phyloP scores from a whole-genome alignment of 1,284 basidiomycete genomes.

The Golubevia sp. region DNA sequence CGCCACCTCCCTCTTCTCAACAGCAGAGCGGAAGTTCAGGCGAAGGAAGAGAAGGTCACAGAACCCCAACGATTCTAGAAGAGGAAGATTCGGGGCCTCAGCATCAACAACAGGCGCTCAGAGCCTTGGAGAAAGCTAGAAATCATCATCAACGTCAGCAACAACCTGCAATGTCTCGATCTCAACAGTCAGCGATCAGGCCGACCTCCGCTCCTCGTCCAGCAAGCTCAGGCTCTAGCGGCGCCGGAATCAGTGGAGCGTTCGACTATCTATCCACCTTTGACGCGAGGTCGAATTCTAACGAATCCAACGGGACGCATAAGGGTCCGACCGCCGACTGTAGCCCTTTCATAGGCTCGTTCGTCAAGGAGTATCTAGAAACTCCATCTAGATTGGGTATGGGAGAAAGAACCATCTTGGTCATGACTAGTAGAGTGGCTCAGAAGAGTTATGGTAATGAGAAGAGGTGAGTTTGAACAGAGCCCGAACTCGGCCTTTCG shows the following conservation, averaged over 20 bases:
- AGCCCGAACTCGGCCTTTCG: neutral
- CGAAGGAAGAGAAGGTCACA: constrained; percentile 19
- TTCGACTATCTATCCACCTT: constrained; percentile 15
- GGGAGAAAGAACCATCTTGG: constrained; percentile 41
- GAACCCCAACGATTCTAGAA: constrained; percentile 47
- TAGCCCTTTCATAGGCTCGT: constrained; percentile 30
- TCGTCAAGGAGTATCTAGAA: constrained; percentile 41
- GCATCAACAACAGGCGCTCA: constrained; percentile 1
- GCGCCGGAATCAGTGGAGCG: no score
- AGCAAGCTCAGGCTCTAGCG: constrained; percentile 11
- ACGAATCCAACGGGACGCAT: constrained; percentile 25
- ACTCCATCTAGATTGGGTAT: constrained; percentile 40
- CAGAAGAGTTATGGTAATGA: constrained; percentile 50
- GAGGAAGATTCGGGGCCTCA: constrained; percentile 32
- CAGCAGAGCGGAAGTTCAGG: neutral
- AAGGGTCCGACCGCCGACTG: no score
- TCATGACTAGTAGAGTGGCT: constrained; percentile 51
- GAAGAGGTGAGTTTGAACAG: constrained; percentile 19
- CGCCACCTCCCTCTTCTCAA: neutral
- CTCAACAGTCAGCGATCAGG: constrained; percentile 10
- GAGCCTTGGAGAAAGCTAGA: neutral
- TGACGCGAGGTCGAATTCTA: constrained; percentile 15
- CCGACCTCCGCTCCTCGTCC: constrained; percentile 7
- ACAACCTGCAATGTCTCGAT: constrained; percentile 8
- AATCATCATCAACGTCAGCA: constrained; percentile 8